Evolutionary conservation across 2,329 filamentous ascomycete species (phyloP).

Genomic region (Sclerotinia borealis): DNA sequence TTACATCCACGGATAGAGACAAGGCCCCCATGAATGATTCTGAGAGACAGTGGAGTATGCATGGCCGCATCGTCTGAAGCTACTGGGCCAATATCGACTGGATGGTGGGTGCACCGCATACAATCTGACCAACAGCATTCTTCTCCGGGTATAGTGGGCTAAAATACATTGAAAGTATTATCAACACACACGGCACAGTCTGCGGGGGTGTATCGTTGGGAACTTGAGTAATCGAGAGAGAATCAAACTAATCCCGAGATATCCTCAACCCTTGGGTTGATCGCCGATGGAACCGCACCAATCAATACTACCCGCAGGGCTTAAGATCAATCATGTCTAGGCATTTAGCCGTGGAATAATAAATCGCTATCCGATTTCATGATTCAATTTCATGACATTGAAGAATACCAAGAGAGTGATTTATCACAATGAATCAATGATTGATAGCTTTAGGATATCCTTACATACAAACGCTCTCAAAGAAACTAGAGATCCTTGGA

Average conservation of each 20-base stretch:
- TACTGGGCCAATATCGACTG: not conserved
- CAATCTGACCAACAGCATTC: not conserved
- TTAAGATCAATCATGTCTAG: not conserved
- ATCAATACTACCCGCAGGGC: not conserved
- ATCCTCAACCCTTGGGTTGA: not conserved
- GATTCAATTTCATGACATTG: not conserved
- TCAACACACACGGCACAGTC: not conserved
- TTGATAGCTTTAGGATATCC: not conserved
- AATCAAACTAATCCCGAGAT: not conserved
- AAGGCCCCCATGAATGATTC: not conserved
- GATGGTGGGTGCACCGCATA: not conserved
- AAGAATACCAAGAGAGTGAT: not conserved
- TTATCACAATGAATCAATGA: not conserved
- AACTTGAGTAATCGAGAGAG: not conserved
- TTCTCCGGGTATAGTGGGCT: not conserved
- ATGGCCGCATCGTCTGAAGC: not conserved
- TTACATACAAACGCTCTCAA: conserved; percentile 10
- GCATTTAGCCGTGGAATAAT: not conserved
- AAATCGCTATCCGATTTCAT: not conserved
- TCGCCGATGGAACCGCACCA: not conserved
- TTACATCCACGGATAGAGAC: conserved; percentile 4
- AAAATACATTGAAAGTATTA: too few species aligned
- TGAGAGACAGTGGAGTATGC: not conserved
- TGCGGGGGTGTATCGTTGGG: not conserved
- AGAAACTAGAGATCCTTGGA: not conserved